Evolutionary conservation across 108 stramenopile species (phyloP), one percentile per base, ranked within the genome.

Genomic region (Licmophora abbreviata): DNA sequence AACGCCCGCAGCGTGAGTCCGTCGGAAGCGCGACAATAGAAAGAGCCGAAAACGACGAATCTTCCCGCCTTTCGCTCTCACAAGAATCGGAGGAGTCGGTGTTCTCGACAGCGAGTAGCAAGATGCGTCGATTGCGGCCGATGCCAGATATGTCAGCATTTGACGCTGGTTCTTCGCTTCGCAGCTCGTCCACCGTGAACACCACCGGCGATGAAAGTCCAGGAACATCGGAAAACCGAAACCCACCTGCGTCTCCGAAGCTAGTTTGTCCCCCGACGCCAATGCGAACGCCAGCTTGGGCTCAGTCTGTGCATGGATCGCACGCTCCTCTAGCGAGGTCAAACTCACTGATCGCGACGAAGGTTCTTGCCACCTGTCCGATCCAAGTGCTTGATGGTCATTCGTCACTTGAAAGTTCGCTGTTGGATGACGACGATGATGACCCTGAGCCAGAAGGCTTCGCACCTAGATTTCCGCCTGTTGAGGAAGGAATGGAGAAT

Each of bases 91-190:
- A 10, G 15, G 23, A 18, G 12, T 44, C 42, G 15, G 15, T 30
- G 44, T 21, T 57, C 29, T 60, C 57, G 26, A 46, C 59, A 26
- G 51, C 45, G 24, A 73, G 44, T 38, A 55, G 52, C 24, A 69
- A 59, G 29, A 53, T 60, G 4, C 51, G 71, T 30, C 62, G 70
- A 44, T 29, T 71, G 30, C 62, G 86, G 28, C 86, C 86, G 6
- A 88, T 83, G 79, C 86, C 86, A 0, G 86, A 88, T 46, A 81
- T 78, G 41, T 79, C 77, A 8, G 86, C 86, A 1, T 88, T 88
- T 63, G 77, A 80, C 28, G 58, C 54, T 37, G 63, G 56, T 24
- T 21, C 32, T 12, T 17, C 18, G n/a, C 30, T 56, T 27, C 31
- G 35, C 34, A 64, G 55, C 2, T 71, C 79, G 3, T 63, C 71